These are phyloP conservation scores for Artemisia tridentata DNA, from an alignment of 129 eudicot genomes.

Conservation along the genomic window DNA sequence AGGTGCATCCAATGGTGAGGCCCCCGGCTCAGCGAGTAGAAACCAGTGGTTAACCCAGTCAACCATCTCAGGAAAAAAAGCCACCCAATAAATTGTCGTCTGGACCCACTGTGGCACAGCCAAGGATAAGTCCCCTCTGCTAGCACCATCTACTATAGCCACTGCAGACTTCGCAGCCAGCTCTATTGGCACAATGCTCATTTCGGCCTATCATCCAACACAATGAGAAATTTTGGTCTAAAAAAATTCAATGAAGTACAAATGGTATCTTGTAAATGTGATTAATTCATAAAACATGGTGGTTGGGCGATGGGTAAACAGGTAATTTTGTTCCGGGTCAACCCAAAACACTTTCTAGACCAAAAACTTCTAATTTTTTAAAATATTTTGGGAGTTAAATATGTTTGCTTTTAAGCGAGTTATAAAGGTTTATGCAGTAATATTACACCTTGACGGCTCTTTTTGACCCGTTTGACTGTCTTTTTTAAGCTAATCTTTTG, in stretches of 20 bases:
- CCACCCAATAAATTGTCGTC: constrained; percentile 32
- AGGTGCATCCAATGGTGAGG: constrained; percentile 28
- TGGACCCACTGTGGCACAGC: constrained; percentile 33
- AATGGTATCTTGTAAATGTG: too few relatives aligned
- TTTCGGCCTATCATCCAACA: constrained; percentile 22
- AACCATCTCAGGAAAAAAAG: constrained; percentile 31
- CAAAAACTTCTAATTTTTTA: too few relatives aligned
- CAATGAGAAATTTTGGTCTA: background rate
- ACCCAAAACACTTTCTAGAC: too few relatives aligned
- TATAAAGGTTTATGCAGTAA: too few relatives aligned
- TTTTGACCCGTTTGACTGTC: too few relatives aligned
- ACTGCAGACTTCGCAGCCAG: constrained; percentile 16
- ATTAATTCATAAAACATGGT: too few relatives aligned
- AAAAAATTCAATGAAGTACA: background rate
- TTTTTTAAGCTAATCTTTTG: too few relatives aligned
- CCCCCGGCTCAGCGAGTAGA: constrained; percentile 21
- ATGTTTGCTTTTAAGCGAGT: too few relatives aligned
- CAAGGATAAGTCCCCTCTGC: constrained; percentile 29
- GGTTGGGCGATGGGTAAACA: too few relatives aligned
- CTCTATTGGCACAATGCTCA: constrained; percentile 32
- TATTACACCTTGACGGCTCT: too few relatives aligned
- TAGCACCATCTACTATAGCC: constrained; percentile 28
- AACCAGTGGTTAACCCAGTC: constrained; percentile 29
- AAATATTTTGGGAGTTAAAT: too few relatives aligned
- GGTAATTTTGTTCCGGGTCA: too few relatives aligned